Conservation (phyloP, 169 alveolate genomes). For the Sarcocystis neurona region DNA sequence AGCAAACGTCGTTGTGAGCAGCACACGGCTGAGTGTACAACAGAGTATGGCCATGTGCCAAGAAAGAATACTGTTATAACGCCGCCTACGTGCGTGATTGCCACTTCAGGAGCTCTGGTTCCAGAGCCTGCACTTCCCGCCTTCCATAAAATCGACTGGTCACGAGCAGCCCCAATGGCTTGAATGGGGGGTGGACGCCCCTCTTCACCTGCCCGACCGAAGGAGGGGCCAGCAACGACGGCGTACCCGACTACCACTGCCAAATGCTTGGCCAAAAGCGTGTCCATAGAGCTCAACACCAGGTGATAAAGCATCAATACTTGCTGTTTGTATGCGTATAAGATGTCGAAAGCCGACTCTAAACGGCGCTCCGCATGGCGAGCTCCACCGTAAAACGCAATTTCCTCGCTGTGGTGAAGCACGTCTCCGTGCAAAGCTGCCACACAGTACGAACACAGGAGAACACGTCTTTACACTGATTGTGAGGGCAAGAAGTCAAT, state of each 20-base stretch:
- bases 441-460: not conserved
- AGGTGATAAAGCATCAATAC: conserved; percentile 69
- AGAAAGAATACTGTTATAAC: too few species aligned
- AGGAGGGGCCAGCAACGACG: conserved; percentile 86
- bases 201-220: conserved; percentile 70
- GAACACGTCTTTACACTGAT: not conserved
- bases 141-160: too few species aligned
- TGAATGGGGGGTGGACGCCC: not conserved
- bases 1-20: too few species aligned
- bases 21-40: too few species aligned
- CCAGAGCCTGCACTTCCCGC: too few species aligned
- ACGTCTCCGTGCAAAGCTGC: conserved; percentile 75
- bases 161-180: conserved; percentile 43
- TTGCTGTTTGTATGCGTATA: conserved; percentile 68
- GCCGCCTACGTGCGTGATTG: too few species aligned
- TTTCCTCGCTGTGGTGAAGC: conserved; percentile 81
- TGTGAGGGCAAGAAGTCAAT: not conserved
- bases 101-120: too few species aligned
- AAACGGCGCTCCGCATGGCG: conserved; percentile 68
- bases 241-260: conserved; percentile 85
- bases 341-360: conserved; percentile 61
- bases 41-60: too few species aligned
- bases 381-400: conserved; percentile 84
- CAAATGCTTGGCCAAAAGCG: conserved; percentile 85
- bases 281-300: conserved; percentile 83